phyloP scores from a whole-genome alignment of 208 protist genomes.

The Acanthamoeba rhysodes region DNA sequence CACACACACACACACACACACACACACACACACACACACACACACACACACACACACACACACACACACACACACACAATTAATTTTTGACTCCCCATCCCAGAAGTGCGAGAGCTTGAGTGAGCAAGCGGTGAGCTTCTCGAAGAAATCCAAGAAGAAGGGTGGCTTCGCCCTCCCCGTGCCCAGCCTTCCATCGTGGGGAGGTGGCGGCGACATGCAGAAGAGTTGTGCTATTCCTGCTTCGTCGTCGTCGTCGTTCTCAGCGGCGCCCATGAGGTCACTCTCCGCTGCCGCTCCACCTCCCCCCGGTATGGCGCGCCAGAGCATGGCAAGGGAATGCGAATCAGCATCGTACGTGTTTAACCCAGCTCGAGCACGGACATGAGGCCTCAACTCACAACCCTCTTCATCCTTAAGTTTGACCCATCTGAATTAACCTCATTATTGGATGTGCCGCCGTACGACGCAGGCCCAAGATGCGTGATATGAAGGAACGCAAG shows the following conservation, averaged over 20 bases:
- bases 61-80: constrained; percentile 7
- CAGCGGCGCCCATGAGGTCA: constrained; percentile 72
- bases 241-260: constrained; percentile 31
- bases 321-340: background rate
- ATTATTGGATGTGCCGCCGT: too few species aligned
- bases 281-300: constrained; percentile 65
- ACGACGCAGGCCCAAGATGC: too few species aligned
- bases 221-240: background rate
- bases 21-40: too few species aligned
- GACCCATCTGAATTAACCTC: too few species aligned
- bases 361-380: too few species aligned
- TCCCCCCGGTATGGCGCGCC: constrained; percentile 50
- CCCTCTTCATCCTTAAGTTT: too few species aligned
- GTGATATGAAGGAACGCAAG: too few species aligned
- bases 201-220: too few species aligned
- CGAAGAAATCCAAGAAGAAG: constrained; percentile 38
- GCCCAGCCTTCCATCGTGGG: constrained; percentile 22
- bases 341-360: background rate
- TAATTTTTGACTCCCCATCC: background rate
- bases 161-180: constrained; percentile 1
- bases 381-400: too few species aligned
- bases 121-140: background rate
- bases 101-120: background rate
- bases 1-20: too few species aligned
- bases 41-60: too few species aligned